Evolutionary conservation across 1,284 basidiomycete genomes (phyloP).

Genomic region (Ceratobasidium sp.): DNA sequence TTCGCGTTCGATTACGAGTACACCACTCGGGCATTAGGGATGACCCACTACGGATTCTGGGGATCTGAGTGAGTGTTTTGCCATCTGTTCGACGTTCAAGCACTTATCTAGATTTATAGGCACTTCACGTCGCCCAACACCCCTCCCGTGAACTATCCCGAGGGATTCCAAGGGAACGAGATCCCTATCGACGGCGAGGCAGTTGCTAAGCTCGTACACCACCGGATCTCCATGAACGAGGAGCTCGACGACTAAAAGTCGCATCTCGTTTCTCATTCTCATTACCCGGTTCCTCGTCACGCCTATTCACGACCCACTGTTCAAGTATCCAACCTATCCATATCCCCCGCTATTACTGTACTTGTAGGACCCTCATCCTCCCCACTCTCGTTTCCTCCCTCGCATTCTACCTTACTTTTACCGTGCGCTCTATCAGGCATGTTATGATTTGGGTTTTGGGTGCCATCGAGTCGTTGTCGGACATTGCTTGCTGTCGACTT

Average conservation of each 20-base stretch:
- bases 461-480: no score
- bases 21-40: slow-evolving; percentile 74
- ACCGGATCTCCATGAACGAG: slow-evolving; percentile 38
- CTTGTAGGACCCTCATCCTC: slow-evolving; percentile 17
- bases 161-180: slow-evolving; percentile 60
- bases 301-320: neutral
- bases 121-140: slow-evolving; percentile 40
- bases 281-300: slow-evolving; percentile 15
- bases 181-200: slow-evolving; percentile 54
- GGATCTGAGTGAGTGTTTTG: slow-evolving; percentile 70
- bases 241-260: slow-evolving; percentile 34
- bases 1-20: slow-evolving; percentile 86
- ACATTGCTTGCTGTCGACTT: slow-evolving; percentile 8
- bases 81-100: neutral
- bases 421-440: no score
- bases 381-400: slow-evolving; percentile 17
- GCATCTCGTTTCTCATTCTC: neutral
- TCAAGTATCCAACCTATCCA: neutral
- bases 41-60: slow-evolving; percentile 82
- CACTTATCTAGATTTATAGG: slow-evolving; percentile 16
- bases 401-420: slow-evolving; percentile 6
- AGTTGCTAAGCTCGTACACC: slow-evolving; percentile 44
- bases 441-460: slow-evolving; percentile 14
- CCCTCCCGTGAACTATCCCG: slow-evolving; percentile 52
- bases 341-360: slow-evolving; percentile 26